A percentile compares a stretch with the other conserved stretches of the same genome.
Conservation (phyloP, 306 rosid genomes). For the Canavalia ensiformis region DNA sequence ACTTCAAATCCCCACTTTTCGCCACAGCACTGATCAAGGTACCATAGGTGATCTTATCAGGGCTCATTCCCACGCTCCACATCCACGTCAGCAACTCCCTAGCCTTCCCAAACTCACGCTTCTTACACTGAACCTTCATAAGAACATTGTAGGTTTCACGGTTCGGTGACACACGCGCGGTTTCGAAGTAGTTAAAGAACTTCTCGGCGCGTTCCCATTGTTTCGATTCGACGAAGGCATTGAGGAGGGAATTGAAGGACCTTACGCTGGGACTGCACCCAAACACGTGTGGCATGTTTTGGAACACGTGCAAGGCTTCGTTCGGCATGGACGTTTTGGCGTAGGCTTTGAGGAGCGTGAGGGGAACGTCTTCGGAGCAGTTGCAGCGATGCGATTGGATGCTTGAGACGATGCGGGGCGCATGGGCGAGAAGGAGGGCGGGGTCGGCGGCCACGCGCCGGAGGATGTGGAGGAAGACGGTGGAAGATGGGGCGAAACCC, state of each 20-base stretch:
- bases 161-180: slow-evolving; percentile 68
- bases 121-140: slow-evolving; percentile 80
- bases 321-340: slow-evolving; percentile 79
- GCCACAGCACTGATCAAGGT: slow-evolving; percentile 65
- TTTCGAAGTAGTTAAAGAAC: slow-evolving; percentile 66
- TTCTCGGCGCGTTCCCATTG: slow-evolving; percentile 79
- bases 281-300: slow-evolving; percentile 73
- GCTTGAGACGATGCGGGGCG: slow-evolving; percentile 58
- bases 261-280: slow-evolving; percentile 74
- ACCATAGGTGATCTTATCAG: slow-evolving; percentile 76
- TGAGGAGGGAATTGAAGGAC: slow-evolving; percentile 78
- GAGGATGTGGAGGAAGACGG: slow-evolving; percentile 77
- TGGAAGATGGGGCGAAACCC: slow-evolving; percentile 59
- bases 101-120: slow-evolving; percentile 72
- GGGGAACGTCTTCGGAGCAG: slow-evolving; percentile 80
- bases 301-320: slow-evolving; percentile 70
- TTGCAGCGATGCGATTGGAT: slow-evolving; percentile 63
- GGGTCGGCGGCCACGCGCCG: slow-evolving; percentile 63
- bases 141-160: slow-evolving; percentile 74
- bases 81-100: slow-evolving; percentile 72
- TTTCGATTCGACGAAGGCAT: slow-evolving; percentile 72
- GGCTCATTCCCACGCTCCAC: slow-evolving; percentile 66
- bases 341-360: slow-evolving; percentile 78
- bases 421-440: slow-evolving; percentile 55
- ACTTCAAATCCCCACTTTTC: slow-evolving; percentile 59